Percentiles rank a stretch among this genome's conserved stretches.
Evolutionary conservation across 169 alveolate genomes (phyloP).

Genomic region (Plasmodium ovale): DNA sequence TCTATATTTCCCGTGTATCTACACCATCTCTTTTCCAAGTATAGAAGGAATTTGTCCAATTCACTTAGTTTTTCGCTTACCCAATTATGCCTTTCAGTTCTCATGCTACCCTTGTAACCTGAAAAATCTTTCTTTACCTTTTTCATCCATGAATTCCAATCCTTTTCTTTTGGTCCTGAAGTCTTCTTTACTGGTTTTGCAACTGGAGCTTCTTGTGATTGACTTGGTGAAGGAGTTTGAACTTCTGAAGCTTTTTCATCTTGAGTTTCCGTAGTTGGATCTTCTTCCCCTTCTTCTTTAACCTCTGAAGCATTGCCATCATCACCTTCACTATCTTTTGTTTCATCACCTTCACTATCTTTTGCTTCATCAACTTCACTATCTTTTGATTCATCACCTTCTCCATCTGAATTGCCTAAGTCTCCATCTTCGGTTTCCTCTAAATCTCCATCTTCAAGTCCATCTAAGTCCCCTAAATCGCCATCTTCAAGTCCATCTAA

Average conservation of each 20-base stretch:
- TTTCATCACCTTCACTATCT: neutral
- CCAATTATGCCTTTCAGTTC: neutral
- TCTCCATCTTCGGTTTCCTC: too few relatives aligned
- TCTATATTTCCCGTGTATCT: conserved; percentile 12
- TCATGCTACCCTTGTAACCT: too few relatives aligned
- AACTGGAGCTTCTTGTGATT: neutral
- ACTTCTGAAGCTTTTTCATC: too few relatives aligned
- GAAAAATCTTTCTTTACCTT: too few relatives aligned
- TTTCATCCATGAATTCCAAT: neutral
- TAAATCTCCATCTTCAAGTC: too few relatives aligned
- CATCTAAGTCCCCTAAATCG: too few relatives aligned
- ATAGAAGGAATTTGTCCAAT: conserved; percentile 5
- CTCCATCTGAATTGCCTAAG: too few relatives aligned
- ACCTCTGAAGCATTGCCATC: neutral
- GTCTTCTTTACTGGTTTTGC: neutral
- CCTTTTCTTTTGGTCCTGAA: neutral
- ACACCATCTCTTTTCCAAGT: too few relatives aligned
- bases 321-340: neutral
- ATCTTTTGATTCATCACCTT: neutral
- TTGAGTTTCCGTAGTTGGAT: too few relatives aligned
- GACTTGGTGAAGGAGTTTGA: neutral
- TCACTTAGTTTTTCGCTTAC: conserved; percentile 1
- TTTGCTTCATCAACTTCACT: neutral
- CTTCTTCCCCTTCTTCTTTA: too few relatives aligned
- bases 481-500: too few relatives aligned